phyloP scores from a whole-genome alignment of 768 basidiomycete genomes.

The Vishniacozyma victoriae region DNA sequence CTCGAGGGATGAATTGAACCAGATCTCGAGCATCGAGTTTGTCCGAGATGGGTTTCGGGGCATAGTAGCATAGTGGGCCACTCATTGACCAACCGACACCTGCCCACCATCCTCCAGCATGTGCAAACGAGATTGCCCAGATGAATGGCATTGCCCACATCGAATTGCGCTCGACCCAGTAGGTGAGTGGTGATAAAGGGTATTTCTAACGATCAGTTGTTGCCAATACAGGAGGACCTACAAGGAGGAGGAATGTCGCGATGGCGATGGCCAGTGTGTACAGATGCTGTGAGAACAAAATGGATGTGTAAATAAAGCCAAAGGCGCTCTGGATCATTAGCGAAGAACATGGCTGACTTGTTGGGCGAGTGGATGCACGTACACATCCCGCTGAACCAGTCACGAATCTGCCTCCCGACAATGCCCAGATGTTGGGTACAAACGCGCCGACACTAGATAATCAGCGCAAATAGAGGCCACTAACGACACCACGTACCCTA shows the following conservation, averaged over 20 bases:
- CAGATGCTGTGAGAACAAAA: conserved; percentile 43
- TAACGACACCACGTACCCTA: conserved; percentile 31
- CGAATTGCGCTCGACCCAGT: conserved; percentile 29
- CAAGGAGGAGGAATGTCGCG: conserved; percentile 37
- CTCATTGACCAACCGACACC: conserved; percentile 29
- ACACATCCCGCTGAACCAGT: conserved; percentile 33
- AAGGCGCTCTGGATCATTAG: conserved; percentile 19
- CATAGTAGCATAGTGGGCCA: conserved; percentile 41
- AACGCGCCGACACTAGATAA: conserved; percentile 22
- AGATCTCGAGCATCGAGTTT: conserved; percentile 29
- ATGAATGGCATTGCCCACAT: conserved; percentile 22
- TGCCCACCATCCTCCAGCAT: conserved; percentile 37
- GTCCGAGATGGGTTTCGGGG: not conserved
- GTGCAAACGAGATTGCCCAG: conserved; percentile 26
- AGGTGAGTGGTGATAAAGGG: conserved; percentile 33
- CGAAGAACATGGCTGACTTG: not conserved
- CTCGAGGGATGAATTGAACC: conserved; percentile 44
- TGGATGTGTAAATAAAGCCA: conserved; percentile 36
- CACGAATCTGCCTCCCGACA: conserved; percentile 15
- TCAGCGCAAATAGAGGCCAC: not conserved
- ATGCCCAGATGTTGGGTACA: conserved; percentile 21
- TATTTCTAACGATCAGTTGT: conserved; percentile 24
- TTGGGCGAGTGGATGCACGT: conserved; percentile 16
- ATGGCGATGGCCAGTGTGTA: conserved; percentile 44
- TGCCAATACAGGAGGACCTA: not conserved